These are phyloP conservation scores for Xylaria castorea DNA, from an alignment of 495 filamentous ascomycete genomes.

Conservation along the genomic window DNA sequence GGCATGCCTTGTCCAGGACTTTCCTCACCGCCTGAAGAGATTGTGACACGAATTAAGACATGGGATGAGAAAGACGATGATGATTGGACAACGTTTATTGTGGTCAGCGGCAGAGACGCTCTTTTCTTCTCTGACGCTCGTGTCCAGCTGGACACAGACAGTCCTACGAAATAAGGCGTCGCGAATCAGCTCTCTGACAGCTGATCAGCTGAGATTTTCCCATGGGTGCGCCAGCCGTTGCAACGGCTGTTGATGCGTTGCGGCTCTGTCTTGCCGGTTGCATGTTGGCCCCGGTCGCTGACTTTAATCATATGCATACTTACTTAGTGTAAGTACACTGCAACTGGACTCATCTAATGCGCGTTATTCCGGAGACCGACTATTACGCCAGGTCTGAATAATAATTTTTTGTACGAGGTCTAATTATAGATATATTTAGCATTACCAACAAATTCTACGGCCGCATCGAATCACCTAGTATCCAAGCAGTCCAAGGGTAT, in stretches of 20 bases:
- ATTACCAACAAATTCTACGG: neutral
- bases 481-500: neutral
- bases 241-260: neutral
- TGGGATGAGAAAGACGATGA: neutral
- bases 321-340: neutral
- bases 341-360: neutral
- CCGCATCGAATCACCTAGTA: neutral
- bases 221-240: neutral
- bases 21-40: conserved; percentile 17
- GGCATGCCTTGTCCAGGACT: conserved; percentile 14
- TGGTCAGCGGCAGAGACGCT: neutral
- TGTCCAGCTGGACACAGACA: conserved; percentile 2
- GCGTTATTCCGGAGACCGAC: neutral
- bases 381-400: too few species aligned
- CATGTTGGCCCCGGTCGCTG: conserved; percentile 1
- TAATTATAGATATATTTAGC: conserved; percentile 8
- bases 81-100: conserved; percentile 11
- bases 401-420: neutral
- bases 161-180: neutral
- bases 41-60: conserved; percentile 3
- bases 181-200: conserved; percentile 12
- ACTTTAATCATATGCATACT: neutral
- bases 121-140: neutral
- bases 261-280: conserved; percentile 2
- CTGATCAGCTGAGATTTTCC: conserved; percentile 5